Conservation (phyloP, 2,329 filamentous ascomycete genomes). For the Epichloe bromicola region DNA sequence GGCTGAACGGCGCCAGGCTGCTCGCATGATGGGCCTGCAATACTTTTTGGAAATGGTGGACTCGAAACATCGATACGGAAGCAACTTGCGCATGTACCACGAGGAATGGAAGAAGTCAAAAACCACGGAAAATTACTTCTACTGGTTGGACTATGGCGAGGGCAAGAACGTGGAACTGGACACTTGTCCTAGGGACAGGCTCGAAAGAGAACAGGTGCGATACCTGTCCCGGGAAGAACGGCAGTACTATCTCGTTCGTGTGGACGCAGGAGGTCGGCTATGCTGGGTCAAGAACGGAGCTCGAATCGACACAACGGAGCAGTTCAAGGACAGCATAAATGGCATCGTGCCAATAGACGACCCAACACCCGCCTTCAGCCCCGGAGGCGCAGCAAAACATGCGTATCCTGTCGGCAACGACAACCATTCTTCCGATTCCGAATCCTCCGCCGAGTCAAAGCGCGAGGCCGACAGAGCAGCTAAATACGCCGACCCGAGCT, state of each 20-base stretch:
- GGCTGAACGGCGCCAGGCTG: slow-evolving; percentile 46
- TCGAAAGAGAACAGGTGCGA: slow-evolving; percentile 69
- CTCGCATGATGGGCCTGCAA: slow-evolving; percentile 71
- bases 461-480: slow-evolving; percentile 47
- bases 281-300: slow-evolving; percentile 77
- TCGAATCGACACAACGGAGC: slow-evolving; percentile 61
- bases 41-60: slow-evolving; percentile 84
- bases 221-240: slow-evolving; percentile 77
- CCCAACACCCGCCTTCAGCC: slow-evolving; percentile 39
- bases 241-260: slow-evolving; percentile 63
- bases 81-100: slow-evolving; percentile 71
- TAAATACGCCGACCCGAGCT: slow-evolving; percentile 51
- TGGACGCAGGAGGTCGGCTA: slow-evolving; percentile 63
- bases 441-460: slow-evolving; percentile 29
- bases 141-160: slow-evolving; percentile 78
- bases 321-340: slow-evolving; percentile 67
- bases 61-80: slow-evolving; percentile 75
- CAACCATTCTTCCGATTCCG: slow-evolving; percentile 16
- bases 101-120: slow-evolving; percentile 64
- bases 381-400: slow-evolving; percentile 8
- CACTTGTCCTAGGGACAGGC: slow-evolving; percentile 56
- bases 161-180: slow-evolving; percentile 58
- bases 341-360: slow-evolving; percentile 55
- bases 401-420: slow-evolving; percentile 6
- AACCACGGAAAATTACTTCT: slow-evolving; percentile 82